Base-by-base conservation (phyloP, 352 stramenopile genomes). In the Pythium catenulatum region DNA sequence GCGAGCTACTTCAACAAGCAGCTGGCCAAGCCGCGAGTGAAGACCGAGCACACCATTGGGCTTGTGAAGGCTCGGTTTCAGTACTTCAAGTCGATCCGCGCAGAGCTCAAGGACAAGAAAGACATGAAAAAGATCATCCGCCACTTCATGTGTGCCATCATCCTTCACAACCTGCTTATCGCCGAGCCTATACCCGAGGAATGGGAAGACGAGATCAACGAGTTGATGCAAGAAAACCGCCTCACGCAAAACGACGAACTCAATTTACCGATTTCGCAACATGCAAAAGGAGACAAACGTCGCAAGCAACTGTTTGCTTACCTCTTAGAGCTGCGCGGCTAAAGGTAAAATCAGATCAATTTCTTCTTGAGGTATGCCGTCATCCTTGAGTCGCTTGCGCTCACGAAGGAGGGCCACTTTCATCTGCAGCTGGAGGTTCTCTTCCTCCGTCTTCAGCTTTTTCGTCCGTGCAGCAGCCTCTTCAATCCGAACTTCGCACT, bases 141-240 rank as follows among this genome's bases (percentile, higher is more conserved):
- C 3, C 63, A 70, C 3, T 78, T 89, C 37, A 77, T 48, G 52
- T 75, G 52, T 58, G 70, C 32, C 5, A 15, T 4, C 15, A 85
- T 89, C 25, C 9, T 89, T 0, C 82, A 89, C 58, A 90, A 90
- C 30, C 41, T 90, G 7, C 74, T 90, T 21, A 58, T 90, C 59
- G n/a, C 34, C 36, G 81, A 90, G 32, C 81, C 86, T 9, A 13
- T 90, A 13, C 72, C 80, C 27, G 4, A 32, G 21, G 72, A 83
- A 30, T 72, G 65, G 39, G 56, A 87, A 79, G 15, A 83, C n/a
- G 77, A 83, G 23, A 46, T 77, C 30, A 54, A 79, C 17, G n/a
- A 54, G 21, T 30, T 59, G 17, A 61, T 68, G 14, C 15, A 48
- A 21, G 37, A 78, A 75, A 75, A 61, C 41, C 5, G 63, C 56